These are phyloP conservation scores for Cymbopogon flexuosus DNA, from an alignment of 202 grass and related monocot species.

Conservation along the genomic window DNA sequence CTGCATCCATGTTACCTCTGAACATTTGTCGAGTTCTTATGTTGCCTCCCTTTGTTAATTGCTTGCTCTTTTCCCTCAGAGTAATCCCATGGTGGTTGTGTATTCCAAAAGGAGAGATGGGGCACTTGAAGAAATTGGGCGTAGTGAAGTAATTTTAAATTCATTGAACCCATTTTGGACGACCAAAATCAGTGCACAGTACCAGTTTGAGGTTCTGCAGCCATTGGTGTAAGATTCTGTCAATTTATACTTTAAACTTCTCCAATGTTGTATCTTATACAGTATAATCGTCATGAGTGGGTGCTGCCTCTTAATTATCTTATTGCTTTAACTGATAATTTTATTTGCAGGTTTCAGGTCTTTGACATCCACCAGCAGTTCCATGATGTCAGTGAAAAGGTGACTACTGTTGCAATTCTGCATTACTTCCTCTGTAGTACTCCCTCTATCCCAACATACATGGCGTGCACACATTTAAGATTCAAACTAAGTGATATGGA, in stretches of 20 bases:
- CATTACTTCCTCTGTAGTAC: conserved; percentile 15
- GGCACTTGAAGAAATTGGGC: conserved; percentile 80
- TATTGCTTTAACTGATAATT: conserved; percentile 26
- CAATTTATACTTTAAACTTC: conserved; percentile 21
- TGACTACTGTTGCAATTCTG: conserved; percentile 36
- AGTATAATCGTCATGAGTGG: background rate
- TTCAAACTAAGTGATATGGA: background rate
- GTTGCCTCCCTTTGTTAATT: conserved; percentile 20
- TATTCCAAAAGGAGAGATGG: conserved; percentile 79
- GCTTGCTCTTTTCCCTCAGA: conserved; percentile 40
- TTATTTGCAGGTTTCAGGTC: conserved; percentile 76
- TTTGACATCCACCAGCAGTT: conserved; percentile 77
- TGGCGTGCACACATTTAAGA: background rate
- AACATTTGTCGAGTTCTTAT: background rate
- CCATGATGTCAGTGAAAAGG: conserved; percentile 70
- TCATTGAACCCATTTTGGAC: conserved; percentile 68
- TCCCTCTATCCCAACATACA: background rate
- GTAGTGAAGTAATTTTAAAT: conserved; percentile 89
- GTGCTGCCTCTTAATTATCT: conserved; percentile 28
- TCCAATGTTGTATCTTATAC: conserved; percentile 6
- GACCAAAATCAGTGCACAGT: conserved; percentile 70
- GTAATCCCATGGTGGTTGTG: conserved; percentile 67
- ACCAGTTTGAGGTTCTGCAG: conserved; percentile 93
- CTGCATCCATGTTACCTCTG: conserved; percentile 1
- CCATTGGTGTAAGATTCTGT: conserved; percentile 74